A percentile compares a stretch with the other conserved stretches of the same genome.
Evolutionary conservation across 495 filamentous ascomycete genomes (phyloP).

Genomic region (Penicillium crystallinum): DNA sequence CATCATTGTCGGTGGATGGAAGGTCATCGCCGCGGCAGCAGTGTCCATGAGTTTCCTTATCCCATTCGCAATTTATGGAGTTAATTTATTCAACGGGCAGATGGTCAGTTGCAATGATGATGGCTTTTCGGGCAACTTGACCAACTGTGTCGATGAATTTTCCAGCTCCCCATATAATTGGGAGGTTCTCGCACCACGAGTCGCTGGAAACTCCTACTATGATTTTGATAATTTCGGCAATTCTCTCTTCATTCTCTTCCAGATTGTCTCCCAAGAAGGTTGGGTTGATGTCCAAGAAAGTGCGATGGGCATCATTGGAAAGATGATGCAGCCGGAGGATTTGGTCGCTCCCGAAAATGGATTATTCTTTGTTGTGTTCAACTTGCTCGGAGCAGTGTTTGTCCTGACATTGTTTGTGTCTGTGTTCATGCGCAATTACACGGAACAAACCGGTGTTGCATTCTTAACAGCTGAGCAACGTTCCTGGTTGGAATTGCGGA

Average conservation of each 20-base stretch:
- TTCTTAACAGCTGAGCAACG: constrained; percentile 95
- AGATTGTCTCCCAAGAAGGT: constrained; percentile 97
- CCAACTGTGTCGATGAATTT: constrained; percentile 74
- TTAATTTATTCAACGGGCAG: constrained; percentile 87
- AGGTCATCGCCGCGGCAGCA: constrained; percentile 79
- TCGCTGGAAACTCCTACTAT: constrained; percentile 75
- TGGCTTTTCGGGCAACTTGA: constrained; percentile 50
- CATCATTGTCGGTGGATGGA: constrained; percentile 87
- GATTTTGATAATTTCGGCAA: constrained; percentile 92
- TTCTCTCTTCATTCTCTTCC: constrained; percentile 93
- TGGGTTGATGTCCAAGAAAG: constrained; percentile 89
- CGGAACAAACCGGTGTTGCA: constrained; percentile 95
- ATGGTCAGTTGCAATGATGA: constrained; percentile 77
- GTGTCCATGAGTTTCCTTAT: constrained; percentile 93
- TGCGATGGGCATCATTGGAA: constrained; percentile 76
- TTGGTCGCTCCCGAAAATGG: constrained; percentile 76
- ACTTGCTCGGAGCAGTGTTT: constrained; percentile 94
- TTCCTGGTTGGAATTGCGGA: constrained; percentile 93
- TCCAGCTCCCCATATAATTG: constrained; percentile 71
- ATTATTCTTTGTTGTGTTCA: constrained; percentile 93
- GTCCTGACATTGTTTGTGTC: constrained; percentile 97
- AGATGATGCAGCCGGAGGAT: constrained; percentile 61
- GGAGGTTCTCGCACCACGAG: constrained; percentile 76
- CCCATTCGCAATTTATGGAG: constrained; percentile 90
- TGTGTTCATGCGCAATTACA: constrained; percentile 99